Evolutionary conservation across 805 yeast species (phyloP).

Genomic region (Sugiyamaella americana): DNA sequence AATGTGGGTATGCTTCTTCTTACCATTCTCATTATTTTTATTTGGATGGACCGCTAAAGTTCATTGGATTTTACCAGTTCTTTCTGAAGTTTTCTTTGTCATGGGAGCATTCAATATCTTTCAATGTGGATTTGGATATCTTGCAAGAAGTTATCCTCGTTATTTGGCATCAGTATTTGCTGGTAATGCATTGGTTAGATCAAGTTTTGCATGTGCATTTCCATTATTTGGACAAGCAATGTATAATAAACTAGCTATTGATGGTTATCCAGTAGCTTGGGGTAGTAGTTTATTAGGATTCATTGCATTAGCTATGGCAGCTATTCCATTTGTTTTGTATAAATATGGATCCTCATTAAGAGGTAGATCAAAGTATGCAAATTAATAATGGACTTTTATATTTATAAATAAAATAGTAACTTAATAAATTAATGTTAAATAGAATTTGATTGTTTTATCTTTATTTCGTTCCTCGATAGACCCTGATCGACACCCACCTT

Average conservation of each 20-base stretch:
- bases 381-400: slow-evolving; percentile 5
- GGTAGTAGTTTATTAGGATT: slow-evolving; percentile 48
- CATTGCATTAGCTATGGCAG: slow-evolving; percentile 38
- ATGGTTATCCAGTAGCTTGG: slow-evolving; percentile 53
- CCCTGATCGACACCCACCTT: too few relatives aligned
- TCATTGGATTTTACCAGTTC: slow-evolving; percentile 47
- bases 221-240: slow-evolving; percentile 59
- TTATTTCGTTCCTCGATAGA: background rate
- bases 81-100: slow-evolving; percentile 39
- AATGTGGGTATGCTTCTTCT: slow-evolving; percentile 18
- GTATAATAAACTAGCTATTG: slow-evolving; percentile 38
- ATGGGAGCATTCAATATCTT: slow-evolving; percentile 40
- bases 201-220: slow-evolving; percentile 50
- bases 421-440: too few relatives aligned
- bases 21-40: slow-evolving; percentile 42
- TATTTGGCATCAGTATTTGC: slow-evolving; percentile 56
- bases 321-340: slow-evolving; percentile 43
- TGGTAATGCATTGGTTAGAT: slow-evolving; percentile 47
- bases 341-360: slow-evolving; percentile 31
- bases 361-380: slow-evolving; percentile 32
- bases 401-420: too few relatives aligned
- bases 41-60: slow-evolving; percentile 49
- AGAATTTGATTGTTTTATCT: background rate
- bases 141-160: slow-evolving; percentile 42
- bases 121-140: slow-evolving; percentile 45